These are phyloP conservation scores for Papiliotrema flavescens DNA, from an alignment of 1,284 basidiomycete genomes.

Conservation along the genomic window DNA sequence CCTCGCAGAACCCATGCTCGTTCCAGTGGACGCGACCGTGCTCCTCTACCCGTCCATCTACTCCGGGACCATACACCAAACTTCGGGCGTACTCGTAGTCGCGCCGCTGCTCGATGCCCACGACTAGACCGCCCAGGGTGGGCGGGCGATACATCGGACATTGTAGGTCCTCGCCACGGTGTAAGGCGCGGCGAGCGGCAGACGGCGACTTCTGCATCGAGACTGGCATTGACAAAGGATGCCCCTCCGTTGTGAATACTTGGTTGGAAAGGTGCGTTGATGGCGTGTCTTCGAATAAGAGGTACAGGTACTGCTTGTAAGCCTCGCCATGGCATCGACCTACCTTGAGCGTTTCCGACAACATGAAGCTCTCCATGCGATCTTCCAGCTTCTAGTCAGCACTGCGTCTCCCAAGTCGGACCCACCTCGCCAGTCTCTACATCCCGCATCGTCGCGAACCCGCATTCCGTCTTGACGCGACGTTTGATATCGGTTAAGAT, in stretches of 20 bases:
- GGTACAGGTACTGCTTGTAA: slow-evolving; percentile 69
- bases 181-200: slow-evolving; percentile 58
- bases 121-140: slow-evolving; percentile 54
- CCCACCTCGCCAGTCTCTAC: slow-evolving; percentile 63
- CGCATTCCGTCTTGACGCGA: slow-evolving; percentile 76
- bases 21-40: slow-evolving; percentile 54
- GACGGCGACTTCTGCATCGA: slow-evolving; percentile 59
- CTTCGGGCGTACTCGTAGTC: slow-evolving; percentile 75
- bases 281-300: slow-evolving; percentile 81
- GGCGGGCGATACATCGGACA: slow-evolving; percentile 66
- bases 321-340: background rate
- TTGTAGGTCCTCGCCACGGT: slow-evolving; percentile 62
- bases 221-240: slow-evolving; percentile 67
- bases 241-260: slow-evolving; percentile 90
- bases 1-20: slow-evolving; percentile 66
- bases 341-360: slow-evolving; percentile 87
- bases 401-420: background rate
- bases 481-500: slow-evolving; percentile 70
- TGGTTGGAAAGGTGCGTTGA: slow-evolving; percentile 60
- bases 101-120: slow-evolving; percentile 64
- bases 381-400: slow-evolving; percentile 59
- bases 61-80: slow-evolving; percentile 55
- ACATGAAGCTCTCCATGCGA: slow-evolving; percentile 87
- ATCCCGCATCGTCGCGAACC: slow-evolving; percentile 74
- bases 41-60: slow-evolving; percentile 22